A percentile compares a stretch with the other conserved stretches of the same genome.
Evolutionary conservation across 768 basidiomycete species (phyloP).

Genomic region (Chalciporus chontae): DNA sequence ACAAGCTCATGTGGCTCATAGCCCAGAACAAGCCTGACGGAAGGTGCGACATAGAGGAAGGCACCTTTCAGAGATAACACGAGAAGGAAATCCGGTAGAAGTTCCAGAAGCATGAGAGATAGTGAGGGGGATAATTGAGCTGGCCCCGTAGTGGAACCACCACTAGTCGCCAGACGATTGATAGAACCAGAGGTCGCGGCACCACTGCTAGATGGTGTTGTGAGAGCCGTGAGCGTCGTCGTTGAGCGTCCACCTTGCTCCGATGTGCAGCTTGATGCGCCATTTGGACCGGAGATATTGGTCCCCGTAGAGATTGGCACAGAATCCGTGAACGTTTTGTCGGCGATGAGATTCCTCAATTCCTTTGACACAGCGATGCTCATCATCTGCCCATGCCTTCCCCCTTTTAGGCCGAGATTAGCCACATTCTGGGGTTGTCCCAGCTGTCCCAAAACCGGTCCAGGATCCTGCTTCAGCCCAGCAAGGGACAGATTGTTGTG

Average conservation of each 20-base stretch:
- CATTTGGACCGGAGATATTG: conserved; percentile 31
- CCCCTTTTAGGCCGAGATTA: conserved; percentile 19
- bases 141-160: conserved; percentile 24
- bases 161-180: conserved; percentile 9
- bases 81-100: conserved; percentile 76
- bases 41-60: conserved; percentile 89
- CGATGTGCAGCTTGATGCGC: conserved; percentile 7
- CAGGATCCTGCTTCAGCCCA: neutral
- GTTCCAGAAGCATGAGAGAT: conserved; percentile 51
- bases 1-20: conserved; percentile 84
- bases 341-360: conserved; percentile 46
- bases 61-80: conserved; percentile 90
- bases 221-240: conserved; percentile 20
- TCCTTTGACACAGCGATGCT: conserved; percentile 47
- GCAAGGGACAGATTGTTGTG: neutral
- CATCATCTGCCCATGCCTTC: conserved; percentile 25
- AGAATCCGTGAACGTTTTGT: conserved; percentile 45
- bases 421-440: conserved; percentile 18
- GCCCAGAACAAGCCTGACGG: conserved; percentile 73
- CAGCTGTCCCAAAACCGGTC: conserved; percentile 5
- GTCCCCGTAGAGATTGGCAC: conserved; percentile 43
- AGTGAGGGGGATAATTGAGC: conserved; percentile 39
- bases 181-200: conserved; percentile 10
- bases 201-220: conserved; percentile 6
- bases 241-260: conserved; percentile 10